Percentiles rank a stretch among this genome's conserved stretches.
Evolutionary conservation across 2,329 filamentous ascomycete genomes (phyloP).

Genomic region (Calonectria leucothoes): DNA sequence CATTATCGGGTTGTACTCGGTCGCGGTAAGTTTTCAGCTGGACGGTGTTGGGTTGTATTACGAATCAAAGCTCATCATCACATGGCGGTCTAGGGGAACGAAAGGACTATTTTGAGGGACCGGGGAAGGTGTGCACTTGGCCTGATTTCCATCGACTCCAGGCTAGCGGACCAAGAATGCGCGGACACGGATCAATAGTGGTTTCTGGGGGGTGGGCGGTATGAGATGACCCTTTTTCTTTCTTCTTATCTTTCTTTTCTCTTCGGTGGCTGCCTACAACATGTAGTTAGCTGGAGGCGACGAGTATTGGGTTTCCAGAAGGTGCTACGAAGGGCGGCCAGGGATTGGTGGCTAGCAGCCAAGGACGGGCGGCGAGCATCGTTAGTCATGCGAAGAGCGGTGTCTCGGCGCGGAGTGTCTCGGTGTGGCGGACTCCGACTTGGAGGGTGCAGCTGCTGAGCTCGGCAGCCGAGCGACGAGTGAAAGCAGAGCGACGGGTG

Average conservation of each 20-base stretch:
- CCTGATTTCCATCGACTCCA: background rate
- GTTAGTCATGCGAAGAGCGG: conserved; percentile 3
- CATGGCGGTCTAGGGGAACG: background rate
- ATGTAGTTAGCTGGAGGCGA: background rate
- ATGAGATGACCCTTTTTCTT: background rate
- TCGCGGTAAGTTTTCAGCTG: background rate
- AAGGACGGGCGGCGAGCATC: background rate
- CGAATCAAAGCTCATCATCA: background rate
- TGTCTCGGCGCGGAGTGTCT: conserved; percentile 3
- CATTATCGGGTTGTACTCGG: background rate
- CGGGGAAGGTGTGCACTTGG: background rate
- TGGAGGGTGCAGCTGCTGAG: background rate
- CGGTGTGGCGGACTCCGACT: conserved; percentile 3
- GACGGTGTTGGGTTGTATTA: background rate
- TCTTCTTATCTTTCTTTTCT: background rate
- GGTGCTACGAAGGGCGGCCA: background rate
- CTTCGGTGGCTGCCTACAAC: background rate
- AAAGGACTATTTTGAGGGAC: background rate
- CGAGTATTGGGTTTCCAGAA: background rate
- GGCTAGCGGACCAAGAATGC: background rate
- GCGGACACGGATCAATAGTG: background rate
- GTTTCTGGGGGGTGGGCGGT: no score
- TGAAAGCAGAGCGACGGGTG: background rate
- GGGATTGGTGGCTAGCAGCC: background rate
- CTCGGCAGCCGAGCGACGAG: conserved; percentile 1